Conservation (phyloP, 441 rosid species). For the Kokia cookei region DNA sequence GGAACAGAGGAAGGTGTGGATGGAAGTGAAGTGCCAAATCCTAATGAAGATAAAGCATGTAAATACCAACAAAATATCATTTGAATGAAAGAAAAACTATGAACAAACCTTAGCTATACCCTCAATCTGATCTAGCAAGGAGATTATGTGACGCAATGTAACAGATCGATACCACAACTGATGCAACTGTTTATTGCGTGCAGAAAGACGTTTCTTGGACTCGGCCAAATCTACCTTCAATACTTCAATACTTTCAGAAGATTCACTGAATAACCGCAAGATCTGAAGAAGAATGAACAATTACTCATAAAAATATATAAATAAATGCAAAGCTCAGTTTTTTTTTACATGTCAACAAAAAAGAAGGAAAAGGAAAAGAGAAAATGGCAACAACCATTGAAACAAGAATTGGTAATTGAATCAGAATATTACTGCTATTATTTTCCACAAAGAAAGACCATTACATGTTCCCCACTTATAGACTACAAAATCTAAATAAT, state of each 20-base stretch:
- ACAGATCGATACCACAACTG: slow-evolving; percentile 99
- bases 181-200: slow-evolving; percentile 93
- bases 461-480: background rate
- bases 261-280: slow-evolving; percentile 90
- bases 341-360: background rate
- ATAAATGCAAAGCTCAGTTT: background rate
- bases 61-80: background rate
- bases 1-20: background rate
- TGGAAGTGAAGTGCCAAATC: background rate
- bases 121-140: slow-evolving; percentile 93
- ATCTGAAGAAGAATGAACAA: slow-evolving; percentile 48
- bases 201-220: slow-evolving; percentile 78
- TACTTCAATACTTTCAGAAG: slow-evolving; percentile 64
- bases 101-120: slow-evolving; percentile 91
- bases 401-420: background rate
- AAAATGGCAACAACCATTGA: background rate
- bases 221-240: slow-evolving; percentile 89
- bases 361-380: background rate
- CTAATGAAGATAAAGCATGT: background rate
- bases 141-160: slow-evolving; percentile 90
- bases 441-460: background rate
- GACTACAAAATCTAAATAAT: background rate
- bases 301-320: background rate
- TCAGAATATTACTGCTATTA: background rate
- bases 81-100: slow-evolving; percentile 1